phyloP scores from a whole-genome alignment of 257 asterid genomes.

The Sherardia arvensis region DNA sequence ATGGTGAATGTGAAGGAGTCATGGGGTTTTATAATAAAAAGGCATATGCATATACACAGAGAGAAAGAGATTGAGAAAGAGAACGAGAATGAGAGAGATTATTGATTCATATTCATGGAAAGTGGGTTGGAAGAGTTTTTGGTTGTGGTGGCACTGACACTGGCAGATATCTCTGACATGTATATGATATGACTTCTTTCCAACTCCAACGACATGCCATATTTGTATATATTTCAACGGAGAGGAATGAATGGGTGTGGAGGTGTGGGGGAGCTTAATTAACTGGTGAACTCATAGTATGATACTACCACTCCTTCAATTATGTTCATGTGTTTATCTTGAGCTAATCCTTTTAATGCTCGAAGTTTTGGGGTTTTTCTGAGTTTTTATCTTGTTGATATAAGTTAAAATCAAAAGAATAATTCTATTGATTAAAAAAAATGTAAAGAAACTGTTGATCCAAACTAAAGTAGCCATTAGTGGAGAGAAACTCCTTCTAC shows the following conservation, averaged over 20 bases:
- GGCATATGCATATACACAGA: not conserved
- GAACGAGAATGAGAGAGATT: not conserved
- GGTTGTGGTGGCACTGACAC: slow-evolving; percentile 19
- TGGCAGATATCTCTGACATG: slow-evolving; percentile 42
- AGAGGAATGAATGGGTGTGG: slow-evolving; percentile 16
- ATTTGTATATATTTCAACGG: not conserved
- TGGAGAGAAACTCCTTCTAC: no score
- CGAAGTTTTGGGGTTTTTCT: no score
- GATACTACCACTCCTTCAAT: not conserved
- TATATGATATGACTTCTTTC: slow-evolving; percentile 34
- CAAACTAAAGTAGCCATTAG: no score
- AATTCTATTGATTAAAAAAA: no score
- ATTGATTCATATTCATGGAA: not conserved
- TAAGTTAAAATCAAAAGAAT: no score
- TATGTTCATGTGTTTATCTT: not conserved
- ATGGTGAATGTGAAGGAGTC: slow-evolving; percentile 43
- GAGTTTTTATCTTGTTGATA: no score
- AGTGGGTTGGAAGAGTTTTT: slow-evolving; percentile 4
- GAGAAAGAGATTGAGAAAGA: not conserved
- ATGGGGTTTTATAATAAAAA: slow-evolving; percentile 27
- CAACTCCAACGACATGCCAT: slow-evolving; percentile 12
- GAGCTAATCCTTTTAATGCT: no score
- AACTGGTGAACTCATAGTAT: not conserved
- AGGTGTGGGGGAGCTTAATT: not conserved
- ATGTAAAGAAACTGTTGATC: no score